phyloP scores from a whole-genome alignment of 192 early-diverging fungal species.

The Umbelopsis isabellina region DNA sequence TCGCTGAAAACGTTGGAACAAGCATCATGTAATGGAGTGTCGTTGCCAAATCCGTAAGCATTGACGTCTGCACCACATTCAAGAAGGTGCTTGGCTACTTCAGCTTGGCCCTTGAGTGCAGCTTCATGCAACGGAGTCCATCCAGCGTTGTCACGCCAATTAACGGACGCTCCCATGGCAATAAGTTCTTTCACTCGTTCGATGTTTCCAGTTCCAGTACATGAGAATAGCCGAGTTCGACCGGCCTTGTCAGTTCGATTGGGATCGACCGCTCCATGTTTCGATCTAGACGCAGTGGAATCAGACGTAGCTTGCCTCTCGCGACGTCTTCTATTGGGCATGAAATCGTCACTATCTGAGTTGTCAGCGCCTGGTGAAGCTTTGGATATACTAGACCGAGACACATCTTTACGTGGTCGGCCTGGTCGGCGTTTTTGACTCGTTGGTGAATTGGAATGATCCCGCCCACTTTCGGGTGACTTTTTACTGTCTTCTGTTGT shows the following conservation, averaged over 20 bases:
- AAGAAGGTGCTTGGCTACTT: conserved; percentile 52
- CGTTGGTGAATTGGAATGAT: not conserved
- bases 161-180: conserved; percentile 62
- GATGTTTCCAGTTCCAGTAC: conserved; percentile 59
- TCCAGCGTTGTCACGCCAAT: conserved; percentile 64
- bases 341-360: not conserved
- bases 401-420: not conserved
- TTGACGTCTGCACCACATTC: conserved; percentile 61
- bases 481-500: not conserved
- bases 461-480: not conserved
- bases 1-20: conserved; percentile 52
- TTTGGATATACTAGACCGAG: not conserved
- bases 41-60: conserved; percentile 64
- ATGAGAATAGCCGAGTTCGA: conserved; percentile 54
- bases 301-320: conserved; percentile 9
- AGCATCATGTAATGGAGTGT: conserved; percentile 72
- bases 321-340: not conserved
- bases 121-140: conserved; percentile 70
- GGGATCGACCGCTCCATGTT: conserved; percentile 22
- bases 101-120: conserved; percentile 51
- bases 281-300: conserved; percentile 4
- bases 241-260: conserved; percentile 51
- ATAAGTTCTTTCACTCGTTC: conserved; percentile 58
- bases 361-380: not conserved
- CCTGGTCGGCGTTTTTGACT: conserved; percentile 12